phyloP scores from a whole-genome alignment of 208 protist species.

The Acanthamoeba healyi region DNA sequence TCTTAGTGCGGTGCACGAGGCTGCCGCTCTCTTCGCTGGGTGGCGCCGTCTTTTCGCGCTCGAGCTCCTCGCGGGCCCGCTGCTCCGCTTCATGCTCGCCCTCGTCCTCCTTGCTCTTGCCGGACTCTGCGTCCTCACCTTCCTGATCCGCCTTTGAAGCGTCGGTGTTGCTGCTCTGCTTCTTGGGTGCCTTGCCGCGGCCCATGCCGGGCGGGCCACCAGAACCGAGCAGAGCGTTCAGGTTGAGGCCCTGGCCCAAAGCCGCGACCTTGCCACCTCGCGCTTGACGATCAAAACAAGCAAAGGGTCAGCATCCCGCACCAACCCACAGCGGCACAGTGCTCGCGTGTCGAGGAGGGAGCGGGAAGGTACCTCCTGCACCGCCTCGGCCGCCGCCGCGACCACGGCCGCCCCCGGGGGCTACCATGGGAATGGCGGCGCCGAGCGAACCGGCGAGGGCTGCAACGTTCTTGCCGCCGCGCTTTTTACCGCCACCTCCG shows the following conservation, averaged over 20 bases:
- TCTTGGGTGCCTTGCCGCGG: constrained; percentile 57
- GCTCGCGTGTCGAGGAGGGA: not conserved
- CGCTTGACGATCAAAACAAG: too few relatives aligned
- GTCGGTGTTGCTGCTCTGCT: constrained; percentile 34
- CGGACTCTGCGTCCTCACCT: not conserved
- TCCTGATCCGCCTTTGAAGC: not conserved
- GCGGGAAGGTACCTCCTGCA: not conserved
- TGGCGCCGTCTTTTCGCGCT: not conserved
- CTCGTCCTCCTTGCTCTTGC: constrained; percentile 20
- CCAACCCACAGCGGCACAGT: too few relatives aligned
- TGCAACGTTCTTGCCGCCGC: not conserved
- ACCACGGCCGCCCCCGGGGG: not conserved
- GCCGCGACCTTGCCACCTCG: constrained; percentile 33
- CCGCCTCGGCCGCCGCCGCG: not conserved
- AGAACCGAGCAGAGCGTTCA: not conserved
- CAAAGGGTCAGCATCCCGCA: not conserved
- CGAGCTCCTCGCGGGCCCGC: not conserved
- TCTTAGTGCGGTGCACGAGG: constrained; percentile 42
- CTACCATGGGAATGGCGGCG: not conserved
- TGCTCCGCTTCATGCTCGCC: not conserved
- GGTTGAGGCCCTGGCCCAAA: constrained; percentile 39
- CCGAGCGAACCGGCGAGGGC: not conserved
- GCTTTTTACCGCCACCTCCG: not conserved
- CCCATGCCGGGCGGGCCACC: constrained; percentile 15
- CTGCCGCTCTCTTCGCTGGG: not conserved